Evolutionary conservation across 345 rosid species (phyloP), one percentile per base, ranked within the genome.

Genomic region (Theobroma cacao): DNA sequence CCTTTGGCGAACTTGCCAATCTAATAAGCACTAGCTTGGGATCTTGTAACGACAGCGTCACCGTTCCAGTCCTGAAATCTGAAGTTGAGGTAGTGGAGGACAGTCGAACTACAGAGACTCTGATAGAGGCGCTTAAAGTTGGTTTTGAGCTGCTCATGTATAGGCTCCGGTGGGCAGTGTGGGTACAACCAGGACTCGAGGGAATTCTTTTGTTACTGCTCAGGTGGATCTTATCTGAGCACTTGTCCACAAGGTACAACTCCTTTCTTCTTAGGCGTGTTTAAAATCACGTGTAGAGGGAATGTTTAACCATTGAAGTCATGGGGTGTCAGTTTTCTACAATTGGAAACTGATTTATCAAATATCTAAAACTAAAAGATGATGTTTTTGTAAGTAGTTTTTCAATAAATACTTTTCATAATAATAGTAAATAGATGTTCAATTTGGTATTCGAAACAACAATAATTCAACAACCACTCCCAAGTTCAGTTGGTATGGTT

Each of bases 141-240:
- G 88, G 89, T 31, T 88, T 89, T 34, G 67, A 71, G 41, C 40
- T 85, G 66, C 0, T 1, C 0, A 1, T 88, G 91, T 53, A 0
- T 13, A 0, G 0, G 0, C 0, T 64, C 82, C 1, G 22, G 28
- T 0, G 91, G 91, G 33, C 38, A 9, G 69, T 88, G 67, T 33
- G 67, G 60, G 40, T 11, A 13, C 6, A 7, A 62, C 1, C 9
- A 13, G 20, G 30, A 11, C 36, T 62, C 15, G 3, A 9, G 1
- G 6, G 3, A 8, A 3, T 60, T 60, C n/a, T n/a, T 15, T 30
- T 62, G 36, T 62, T 62, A 62, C n/a, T 62, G 67, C 38, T 5
- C 38, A 13, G 40, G 9, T 62, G 5, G 24, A n/a, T 14, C 67
- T 62, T 62, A 11, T 12, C 38, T 17, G 9, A 1, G 2, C 20